Evolutionary conservation across 768 basidiomycete genomes (phyloP).

Genomic region (Pisolithus orientalis): DNA sequence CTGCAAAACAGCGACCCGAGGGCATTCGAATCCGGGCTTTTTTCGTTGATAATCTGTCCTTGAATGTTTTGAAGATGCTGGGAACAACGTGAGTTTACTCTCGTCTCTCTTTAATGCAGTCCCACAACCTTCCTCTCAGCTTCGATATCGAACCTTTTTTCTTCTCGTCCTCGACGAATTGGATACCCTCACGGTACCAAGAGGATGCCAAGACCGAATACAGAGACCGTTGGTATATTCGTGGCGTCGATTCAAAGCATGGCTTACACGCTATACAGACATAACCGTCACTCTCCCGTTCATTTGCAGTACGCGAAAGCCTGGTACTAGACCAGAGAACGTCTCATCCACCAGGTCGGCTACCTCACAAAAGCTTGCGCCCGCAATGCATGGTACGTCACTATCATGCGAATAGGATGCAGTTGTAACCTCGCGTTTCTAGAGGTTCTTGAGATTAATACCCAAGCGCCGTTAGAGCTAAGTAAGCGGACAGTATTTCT

Average conservation of each 20-base stretch:
- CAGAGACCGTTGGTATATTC: conserved; percentile 47
- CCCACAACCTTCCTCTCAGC: conserved; percentile 7
- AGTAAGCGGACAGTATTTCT: conserved; percentile 5
- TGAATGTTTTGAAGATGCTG: conserved; percentile 28
- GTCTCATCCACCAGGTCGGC: neutral
- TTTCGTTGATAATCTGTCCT: conserved; percentile 25
- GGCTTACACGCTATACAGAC: conserved; percentile 35
- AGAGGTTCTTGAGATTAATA: conserved; percentile 23
- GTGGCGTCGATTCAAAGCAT: conserved; percentile 42
- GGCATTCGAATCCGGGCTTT: conserved; percentile 24
- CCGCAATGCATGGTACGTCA: neutral
- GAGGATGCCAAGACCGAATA: conserved; percentile 34
- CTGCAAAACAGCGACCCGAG: conserved; percentile 12
- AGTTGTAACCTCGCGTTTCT: neutral
- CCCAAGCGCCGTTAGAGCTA: conserved; percentile 27
- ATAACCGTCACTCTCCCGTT: conserved; percentile 46
- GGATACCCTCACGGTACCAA: conserved; percentile 56
- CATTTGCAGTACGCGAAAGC: conserved; percentile 21
- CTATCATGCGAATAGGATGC: neutral
- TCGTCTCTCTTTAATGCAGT: neutral
- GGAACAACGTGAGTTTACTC: conserved; percentile 23
- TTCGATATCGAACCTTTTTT: conserved; percentile 34
- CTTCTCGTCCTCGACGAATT: conserved; percentile 37
- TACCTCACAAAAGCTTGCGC: neutral
- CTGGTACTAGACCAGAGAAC: conserved; percentile 13